Percentiles rank a stretch among this genome's conserved stretches.
Conservation (phyloP, 2,329 filamentous ascomycete species). For the Xylaria sp. region DNA sequence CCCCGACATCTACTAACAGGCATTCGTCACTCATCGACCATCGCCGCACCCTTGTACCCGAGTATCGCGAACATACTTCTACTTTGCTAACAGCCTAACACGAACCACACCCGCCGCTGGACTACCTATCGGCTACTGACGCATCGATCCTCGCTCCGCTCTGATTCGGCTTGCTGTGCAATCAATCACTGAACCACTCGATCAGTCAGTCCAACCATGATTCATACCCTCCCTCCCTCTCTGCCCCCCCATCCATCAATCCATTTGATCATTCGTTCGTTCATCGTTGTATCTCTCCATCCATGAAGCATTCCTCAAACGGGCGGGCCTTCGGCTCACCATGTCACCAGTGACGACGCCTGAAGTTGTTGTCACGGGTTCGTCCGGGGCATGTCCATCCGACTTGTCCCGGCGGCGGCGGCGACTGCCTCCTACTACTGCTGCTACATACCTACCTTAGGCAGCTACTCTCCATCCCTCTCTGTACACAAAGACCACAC, state of each 20-base stretch:
- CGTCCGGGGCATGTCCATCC: slow-evolving; percentile 7
- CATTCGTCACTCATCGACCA: not conserved
- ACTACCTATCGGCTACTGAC: not conserved
- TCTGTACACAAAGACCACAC: not conserved
- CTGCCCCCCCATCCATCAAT: not conserved
- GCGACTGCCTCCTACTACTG: too few relatives aligned
- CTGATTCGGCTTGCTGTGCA: not conserved
- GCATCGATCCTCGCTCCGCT: not conserved
- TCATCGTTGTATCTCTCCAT: not conserved
- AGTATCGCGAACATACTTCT: not conserved
- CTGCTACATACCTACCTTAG: not conserved
- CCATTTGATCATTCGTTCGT: not conserved
- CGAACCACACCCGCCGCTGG: not conserved
- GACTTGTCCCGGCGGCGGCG: slow-evolving; percentile 4
- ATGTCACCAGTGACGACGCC: not conserved
- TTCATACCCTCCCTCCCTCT: not conserved
- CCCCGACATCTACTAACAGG: too few relatives aligned
- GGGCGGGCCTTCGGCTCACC: not conserved
- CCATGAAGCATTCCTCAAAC: not conserved
- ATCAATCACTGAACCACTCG: not conserved
- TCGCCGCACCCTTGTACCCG: not conserved
- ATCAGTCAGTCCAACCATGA: not conserved
- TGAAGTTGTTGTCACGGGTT: slow-evolving; percentile 6
- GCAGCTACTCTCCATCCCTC: not conserved
- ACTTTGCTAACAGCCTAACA: not conserved